phyloP scores from a whole-genome alignment of 164 flowering plant genomes.

The Nelumbo lutea region DNA sequence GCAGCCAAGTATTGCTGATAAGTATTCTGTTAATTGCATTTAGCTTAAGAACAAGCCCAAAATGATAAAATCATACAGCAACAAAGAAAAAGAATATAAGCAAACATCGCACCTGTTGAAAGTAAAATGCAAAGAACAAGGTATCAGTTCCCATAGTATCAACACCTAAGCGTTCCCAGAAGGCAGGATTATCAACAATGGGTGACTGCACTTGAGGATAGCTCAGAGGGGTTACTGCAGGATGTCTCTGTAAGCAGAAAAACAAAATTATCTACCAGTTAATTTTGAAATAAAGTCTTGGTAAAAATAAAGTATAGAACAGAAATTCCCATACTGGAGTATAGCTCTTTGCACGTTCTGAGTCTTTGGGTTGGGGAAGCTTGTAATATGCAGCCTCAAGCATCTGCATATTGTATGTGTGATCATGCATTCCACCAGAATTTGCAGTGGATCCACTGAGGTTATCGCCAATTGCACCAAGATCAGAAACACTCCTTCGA shows the following conservation, averaged over 20 bases:
- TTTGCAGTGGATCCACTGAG: constrained; percentile 43
- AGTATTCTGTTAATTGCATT: constrained; percentile 56
- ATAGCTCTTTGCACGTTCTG: constrained; percentile 83
- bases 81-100: background rate
- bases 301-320: background rate
- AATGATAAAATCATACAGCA: background rate
- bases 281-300: background rate
- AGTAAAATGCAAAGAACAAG: constrained; percentile 89
- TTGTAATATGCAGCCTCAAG: constrained; percentile 82
- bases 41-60: constrained; percentile 1
- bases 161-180: constrained; percentile 77
- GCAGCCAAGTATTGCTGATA: constrained; percentile 98
- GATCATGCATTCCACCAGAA: constrained; percentile 73
- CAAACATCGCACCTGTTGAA: constrained; percentile 62
- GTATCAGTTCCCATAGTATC: constrained; percentile 69
- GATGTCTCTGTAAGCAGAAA: constrained; percentile 58
- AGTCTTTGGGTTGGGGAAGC: constrained; percentile 94
- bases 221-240: constrained; percentile 71
- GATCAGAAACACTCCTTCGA: constrained; percentile 84
- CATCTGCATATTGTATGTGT: constrained; percentile 68
- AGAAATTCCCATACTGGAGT: constrained; percentile 54
- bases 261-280: background rate
- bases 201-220: constrained; percentile 96
- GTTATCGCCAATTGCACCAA: constrained; percentile 90
- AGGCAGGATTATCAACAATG: constrained; percentile 78